These are phyloP conservation scores for Nakazawaea sp. DNA, from an alignment of 805 yeast species.

Conservation along the genomic window DNA sequence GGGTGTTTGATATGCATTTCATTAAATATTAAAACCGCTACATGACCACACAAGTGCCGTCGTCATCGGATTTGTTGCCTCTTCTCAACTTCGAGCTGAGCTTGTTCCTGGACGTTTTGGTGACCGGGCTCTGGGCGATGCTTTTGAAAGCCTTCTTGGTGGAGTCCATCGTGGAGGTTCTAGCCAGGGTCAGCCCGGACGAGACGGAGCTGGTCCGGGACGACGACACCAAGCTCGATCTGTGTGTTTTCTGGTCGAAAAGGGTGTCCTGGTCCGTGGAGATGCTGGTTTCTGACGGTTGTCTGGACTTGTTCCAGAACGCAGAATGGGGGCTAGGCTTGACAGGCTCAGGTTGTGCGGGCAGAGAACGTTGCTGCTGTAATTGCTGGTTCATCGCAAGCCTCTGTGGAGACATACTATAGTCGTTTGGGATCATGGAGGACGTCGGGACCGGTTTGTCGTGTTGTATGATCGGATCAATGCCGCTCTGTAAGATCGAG, in stretches of 20 bases:
- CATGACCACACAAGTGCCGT: conserved; percentile 6
- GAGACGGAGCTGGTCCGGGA: not conserved
- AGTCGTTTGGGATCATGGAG: no score
- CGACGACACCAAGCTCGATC: not conserved
- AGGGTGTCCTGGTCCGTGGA: conserved; percentile 3
- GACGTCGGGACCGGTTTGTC: conserved; percentile 6
- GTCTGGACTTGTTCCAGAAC: not conserved
- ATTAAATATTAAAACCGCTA: no score
- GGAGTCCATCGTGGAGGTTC: not conserved
- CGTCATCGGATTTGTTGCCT: conserved; percentile 4
- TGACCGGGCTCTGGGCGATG: not conserved
- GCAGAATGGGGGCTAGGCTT: no score
- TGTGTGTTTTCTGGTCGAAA: not conserved
- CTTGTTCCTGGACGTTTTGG: not conserved
- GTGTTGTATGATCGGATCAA: conserved; percentile 37
- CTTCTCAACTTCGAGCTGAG: not conserved
- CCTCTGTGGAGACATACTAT: no score
- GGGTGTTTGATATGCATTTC: no score
- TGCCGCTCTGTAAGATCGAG: conserved; percentile 54
- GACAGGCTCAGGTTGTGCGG: not conserved
- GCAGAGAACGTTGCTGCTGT: no score
- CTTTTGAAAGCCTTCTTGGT: conserved; percentile 4
- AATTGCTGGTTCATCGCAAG: no score
- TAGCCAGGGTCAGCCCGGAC: not conserved
- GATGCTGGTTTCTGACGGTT: not conserved